phyloP scores from a whole-genome alignment of 2,329 filamentous ascomycete genomes.

The Penicillium rolfsii region DNA sequence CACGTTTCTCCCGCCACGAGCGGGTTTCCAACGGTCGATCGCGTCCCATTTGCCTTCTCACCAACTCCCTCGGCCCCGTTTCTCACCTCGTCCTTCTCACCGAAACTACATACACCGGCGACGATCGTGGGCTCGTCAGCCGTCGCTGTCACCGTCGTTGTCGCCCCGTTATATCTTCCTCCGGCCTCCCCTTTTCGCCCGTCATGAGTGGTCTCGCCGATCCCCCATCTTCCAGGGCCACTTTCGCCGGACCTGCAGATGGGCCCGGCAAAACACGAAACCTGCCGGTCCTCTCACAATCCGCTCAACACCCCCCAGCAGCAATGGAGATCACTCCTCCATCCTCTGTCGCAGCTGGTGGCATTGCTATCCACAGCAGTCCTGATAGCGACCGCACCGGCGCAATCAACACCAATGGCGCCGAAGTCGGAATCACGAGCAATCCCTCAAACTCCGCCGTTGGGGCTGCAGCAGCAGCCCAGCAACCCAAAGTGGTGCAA shows the following conservation, averaged over 20 bases:
- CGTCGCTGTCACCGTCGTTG: not conserved
- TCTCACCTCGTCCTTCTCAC: not conserved
- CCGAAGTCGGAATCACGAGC: constrained; percentile 34
- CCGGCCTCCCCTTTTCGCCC: constrained; percentile 27
- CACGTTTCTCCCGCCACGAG: constrained; percentile 36
- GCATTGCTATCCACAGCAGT: constrained; percentile 52
- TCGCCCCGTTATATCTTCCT: constrained; percentile 11
- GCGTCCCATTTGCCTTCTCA: constrained; percentile 15
- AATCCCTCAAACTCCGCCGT: constrained; percentile 40
- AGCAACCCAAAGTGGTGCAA: constrained; percentile 96
- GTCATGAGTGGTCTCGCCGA: constrained; percentile 49
- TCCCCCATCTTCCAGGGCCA: constrained; percentile 46
- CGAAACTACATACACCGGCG: constrained; percentile 1
- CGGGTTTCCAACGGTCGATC: constrained; percentile 24
- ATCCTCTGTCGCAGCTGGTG: constrained; percentile 48
- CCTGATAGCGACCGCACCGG: constrained; percentile 52
- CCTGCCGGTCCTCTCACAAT: constrained; percentile 53
- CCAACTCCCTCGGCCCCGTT: not conserved
- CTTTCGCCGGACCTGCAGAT: constrained; percentile 48
- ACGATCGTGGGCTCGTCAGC: not conserved
- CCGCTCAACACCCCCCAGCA: constrained; percentile 47
- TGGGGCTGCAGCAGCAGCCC: constrained; percentile 61
- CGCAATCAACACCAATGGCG: constrained; percentile 42
- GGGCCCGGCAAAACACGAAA: constrained; percentile 53
- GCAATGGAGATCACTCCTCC: constrained; percentile 61